Percentiles rank a stretch among this genome's conserved stretches.
Conservation (phyloP, 164 flowering plant genomes). For the Magnolia changhungtana region DNA sequence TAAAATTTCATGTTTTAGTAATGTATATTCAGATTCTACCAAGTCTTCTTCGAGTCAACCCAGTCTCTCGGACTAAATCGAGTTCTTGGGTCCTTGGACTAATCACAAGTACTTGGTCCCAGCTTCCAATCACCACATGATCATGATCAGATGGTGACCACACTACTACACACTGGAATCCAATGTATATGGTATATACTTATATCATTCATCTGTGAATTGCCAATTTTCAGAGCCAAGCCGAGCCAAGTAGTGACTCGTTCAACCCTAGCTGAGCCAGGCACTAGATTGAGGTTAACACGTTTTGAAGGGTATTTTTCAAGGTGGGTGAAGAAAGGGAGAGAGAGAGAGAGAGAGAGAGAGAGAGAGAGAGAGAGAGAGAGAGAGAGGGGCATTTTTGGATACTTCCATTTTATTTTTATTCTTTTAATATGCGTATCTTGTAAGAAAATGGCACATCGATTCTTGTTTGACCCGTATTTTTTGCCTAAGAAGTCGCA, state of each 20-base stretch:
- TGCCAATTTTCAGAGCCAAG: background rate
- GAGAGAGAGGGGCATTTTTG: background rate
- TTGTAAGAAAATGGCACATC: conserved; percentile 13
- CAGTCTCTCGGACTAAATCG: too few relatives aligned
- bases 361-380: background rate
- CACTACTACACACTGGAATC: background rate
- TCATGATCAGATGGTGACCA: background rate
- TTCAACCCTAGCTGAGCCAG: background rate
- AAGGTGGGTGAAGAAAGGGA: background rate
- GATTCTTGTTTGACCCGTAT: conserved; percentile 33
- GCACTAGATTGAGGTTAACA: background rate
- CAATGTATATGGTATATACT: background rate
- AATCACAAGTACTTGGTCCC: background rate
- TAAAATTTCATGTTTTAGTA: background rate
- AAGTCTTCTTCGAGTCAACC: background rate
- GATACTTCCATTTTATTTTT: background rate
- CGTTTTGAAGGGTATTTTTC: background rate
- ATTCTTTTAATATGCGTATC: conserved; percentile 3
- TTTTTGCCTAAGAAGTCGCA: conserved; percentile 23
- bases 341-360: background rate
- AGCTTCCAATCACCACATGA: background rate
- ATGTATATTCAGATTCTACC: background rate
- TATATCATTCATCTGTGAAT: too few relatives aligned
- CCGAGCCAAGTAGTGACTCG: background rate
- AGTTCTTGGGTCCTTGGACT: background rate